Conservation (phyloP, 257 asterid genomes). For the Solanum arcanum region DNA sequence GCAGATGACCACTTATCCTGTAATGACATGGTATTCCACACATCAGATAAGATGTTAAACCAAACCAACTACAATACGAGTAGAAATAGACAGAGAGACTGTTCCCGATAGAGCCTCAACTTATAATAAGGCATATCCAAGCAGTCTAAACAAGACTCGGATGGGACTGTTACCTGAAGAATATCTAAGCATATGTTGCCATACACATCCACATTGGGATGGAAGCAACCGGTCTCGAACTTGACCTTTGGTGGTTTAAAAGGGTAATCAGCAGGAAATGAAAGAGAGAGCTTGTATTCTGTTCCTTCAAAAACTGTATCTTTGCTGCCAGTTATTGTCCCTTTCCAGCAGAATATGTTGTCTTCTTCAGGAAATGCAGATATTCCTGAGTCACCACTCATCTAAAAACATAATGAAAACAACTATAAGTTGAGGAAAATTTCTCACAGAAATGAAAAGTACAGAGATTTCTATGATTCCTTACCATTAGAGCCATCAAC, state of each 20-base stretch:
- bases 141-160: not conserved
- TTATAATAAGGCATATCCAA: no score
- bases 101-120: not conserved
- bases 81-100: not conserved
- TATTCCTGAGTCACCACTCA: constrained; percentile 86
- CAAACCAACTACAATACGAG: not conserved
- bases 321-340: constrained; percentile 80
- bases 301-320: constrained; percentile 95
- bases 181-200: constrained; percentile 95
- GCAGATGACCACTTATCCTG: constrained; percentile 98
- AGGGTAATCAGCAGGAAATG: constrained; percentile 75
- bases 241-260: constrained; percentile 88
- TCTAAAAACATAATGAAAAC: constrained; percentile 15
- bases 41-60: not conserved
- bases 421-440: not conserved
- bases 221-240: constrained; percentile 90
- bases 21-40: not conserved
- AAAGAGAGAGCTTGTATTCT: constrained; percentile 68
- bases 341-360: constrained; percentile 92
- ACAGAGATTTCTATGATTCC: not conserved
- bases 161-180: constrained; percentile 45
- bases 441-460: not conserved
- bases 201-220: constrained; percentile 72
- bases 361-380: constrained; percentile 97
- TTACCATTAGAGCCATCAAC: constrained; percentile 94